A percentile compares a stretch with the other conserved stretches of the same genome.
Conservation (phyloP, 768 basidiomycete species). For the Tricholoma furcatifolium region DNA sequence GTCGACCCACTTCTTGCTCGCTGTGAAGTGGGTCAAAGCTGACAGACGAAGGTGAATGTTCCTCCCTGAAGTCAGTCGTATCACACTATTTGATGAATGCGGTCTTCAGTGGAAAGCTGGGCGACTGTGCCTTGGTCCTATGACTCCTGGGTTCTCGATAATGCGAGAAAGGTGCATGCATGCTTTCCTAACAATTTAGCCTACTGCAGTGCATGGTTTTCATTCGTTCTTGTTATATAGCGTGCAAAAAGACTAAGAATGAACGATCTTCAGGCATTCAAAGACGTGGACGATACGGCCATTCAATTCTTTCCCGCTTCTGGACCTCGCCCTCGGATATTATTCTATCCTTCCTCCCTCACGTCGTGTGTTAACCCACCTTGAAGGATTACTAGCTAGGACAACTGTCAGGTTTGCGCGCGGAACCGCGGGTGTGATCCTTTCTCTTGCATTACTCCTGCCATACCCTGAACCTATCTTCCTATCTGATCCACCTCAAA, state of each 20-base stretch:
- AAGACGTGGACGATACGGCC: too few species aligned
- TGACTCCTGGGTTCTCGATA: not conserved
- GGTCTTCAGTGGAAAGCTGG: not conserved
- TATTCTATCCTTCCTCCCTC: not conserved
- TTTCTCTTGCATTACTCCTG: not conserved
- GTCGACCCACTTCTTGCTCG: not conserved
- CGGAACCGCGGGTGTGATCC: conserved; percentile 10
- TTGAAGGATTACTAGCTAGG: not conserved
- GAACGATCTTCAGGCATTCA: not conserved
- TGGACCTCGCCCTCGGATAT: not conserved
- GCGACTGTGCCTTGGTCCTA: not conserved
- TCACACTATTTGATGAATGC: not conserved
- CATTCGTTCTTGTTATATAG: not conserved
- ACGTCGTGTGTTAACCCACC: conserved; percentile 5
- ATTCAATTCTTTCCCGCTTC: too few species aligned
- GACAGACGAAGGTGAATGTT: not conserved
- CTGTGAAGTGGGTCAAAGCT: conserved; percentile 1
- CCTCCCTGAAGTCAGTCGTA: not conserved
- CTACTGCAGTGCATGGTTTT: not conserved
- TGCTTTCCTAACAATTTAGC: not conserved
- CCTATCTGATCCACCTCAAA: conserved; percentile 8
- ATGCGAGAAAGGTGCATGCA: not conserved
- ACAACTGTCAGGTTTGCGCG: conserved; percentile 4
- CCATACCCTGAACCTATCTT: conserved; percentile 7
- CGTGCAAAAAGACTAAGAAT: not conserved